Evolutionary conservation across 345 rosid genomes (phyloP).

Genomic region (Barbarea vulgaris): DNA sequence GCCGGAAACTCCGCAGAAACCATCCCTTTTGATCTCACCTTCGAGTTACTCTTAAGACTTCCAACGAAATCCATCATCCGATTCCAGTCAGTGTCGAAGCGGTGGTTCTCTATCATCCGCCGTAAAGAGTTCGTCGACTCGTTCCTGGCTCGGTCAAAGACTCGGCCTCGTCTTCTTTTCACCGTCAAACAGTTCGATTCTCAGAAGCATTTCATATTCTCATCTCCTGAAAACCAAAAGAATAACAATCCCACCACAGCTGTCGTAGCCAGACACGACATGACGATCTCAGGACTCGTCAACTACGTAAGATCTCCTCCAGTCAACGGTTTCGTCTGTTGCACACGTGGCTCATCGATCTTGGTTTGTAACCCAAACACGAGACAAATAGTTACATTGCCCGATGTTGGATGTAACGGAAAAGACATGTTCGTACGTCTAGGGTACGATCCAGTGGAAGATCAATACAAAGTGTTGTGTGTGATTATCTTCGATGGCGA

Average conservation of each 20-base stretch:
- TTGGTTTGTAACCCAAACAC: constrained; percentile 19
- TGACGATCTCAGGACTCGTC: constrained; percentile 3
- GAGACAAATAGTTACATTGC: background rate
- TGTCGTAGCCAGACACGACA: constrained; percentile 15
- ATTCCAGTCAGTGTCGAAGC: constrained; percentile 1
- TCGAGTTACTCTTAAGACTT: background rate
- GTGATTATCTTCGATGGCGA: background rate
- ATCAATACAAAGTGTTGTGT: constrained; percentile 16
- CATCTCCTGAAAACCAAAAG: constrained; percentile 5
- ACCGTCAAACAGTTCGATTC: background rate
- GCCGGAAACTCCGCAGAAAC: background rate
- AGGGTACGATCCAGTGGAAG: constrained; percentile 6
- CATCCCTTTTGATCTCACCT: background rate
- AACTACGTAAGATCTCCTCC: background rate
- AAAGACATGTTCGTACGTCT: constrained; percentile 18
- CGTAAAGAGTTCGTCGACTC: background rate
- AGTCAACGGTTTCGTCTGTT: background rate
- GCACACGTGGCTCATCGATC: constrained; percentile 5
- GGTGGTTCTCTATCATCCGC: background rate
- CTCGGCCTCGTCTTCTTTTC: constrained; percentile 13
- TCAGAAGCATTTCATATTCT: background rate
- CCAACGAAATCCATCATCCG: background rate
- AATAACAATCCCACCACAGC: background rate
- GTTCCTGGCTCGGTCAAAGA: background rate
- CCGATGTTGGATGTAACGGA: background rate